phyloP scores from a whole-genome alignment of 805 yeast species.

The Sporopachydermia lactativora region DNA sequence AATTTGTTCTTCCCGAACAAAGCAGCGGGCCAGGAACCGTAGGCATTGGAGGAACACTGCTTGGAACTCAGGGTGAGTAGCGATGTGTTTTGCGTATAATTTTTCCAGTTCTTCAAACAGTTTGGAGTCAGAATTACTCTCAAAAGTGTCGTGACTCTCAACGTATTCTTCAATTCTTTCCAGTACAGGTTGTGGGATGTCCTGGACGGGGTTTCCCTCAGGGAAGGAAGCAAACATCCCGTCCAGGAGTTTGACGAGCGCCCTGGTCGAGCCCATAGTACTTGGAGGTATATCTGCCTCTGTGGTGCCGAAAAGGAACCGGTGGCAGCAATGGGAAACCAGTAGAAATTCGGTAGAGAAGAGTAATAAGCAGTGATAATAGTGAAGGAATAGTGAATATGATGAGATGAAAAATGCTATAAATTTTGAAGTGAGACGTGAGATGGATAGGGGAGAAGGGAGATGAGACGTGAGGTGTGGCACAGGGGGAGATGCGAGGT shows the following conservation, averaged over 20 bases:
- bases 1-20: slow-evolving; percentile 20
- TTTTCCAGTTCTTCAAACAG: slow-evolving; percentile 24
- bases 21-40: slow-evolving; percentile 20
- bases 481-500: no score
- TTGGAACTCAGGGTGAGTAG: slow-evolving; percentile 21
- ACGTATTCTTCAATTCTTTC: slow-evolving; percentile 7
- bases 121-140: slow-evolving; percentile 18
- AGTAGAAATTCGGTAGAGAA: no score
- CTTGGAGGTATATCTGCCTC: no score
- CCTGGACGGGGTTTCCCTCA: background rate
- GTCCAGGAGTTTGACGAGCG: background rate
- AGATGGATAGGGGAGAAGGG: no score
- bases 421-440: no score
- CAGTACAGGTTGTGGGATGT: background rate
- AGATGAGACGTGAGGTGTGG: no score
- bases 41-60: slow-evolving; percentile 25
- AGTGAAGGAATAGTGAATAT: no score
- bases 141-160: slow-evolving; percentile 23
- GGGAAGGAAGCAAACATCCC: background rate
- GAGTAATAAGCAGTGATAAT: no score
- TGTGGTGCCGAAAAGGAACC: no score
- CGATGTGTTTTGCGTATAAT: slow-evolving; percentile 21
- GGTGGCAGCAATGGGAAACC: no score
- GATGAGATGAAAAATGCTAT: no score
- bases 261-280: background rate